Percentiles rank a stretch among this genome's conserved stretches.
Evolutionary conservation across 2,329 filamentous ascomycete species (phyloP).

Genomic region (Podosphaera leucotricha): DNA sequence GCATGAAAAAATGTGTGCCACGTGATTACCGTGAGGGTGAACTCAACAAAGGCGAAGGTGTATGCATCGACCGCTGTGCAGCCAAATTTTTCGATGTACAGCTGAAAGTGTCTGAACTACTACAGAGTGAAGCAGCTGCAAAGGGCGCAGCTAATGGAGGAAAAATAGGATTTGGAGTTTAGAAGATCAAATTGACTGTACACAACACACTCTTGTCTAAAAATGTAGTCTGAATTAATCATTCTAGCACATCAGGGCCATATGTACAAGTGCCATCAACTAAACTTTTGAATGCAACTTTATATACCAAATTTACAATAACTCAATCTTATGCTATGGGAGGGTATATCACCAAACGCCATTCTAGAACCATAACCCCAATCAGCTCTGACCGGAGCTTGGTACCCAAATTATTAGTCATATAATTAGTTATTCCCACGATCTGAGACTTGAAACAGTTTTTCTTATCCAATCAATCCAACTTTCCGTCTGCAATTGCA

Average conservation of each 20-base stretch:
- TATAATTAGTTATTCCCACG: too few species aligned
- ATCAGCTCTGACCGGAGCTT: too few species aligned
- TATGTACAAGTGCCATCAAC: neutral
- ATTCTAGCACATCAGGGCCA: neutral
- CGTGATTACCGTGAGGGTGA: conserved; percentile 83
- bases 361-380: too few species aligned
- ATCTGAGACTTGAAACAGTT: too few species aligned
- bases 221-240: neutral
- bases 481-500: conserved; percentile 13
- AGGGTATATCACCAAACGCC: too few species aligned
- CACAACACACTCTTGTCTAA: neutral
- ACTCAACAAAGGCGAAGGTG: conserved; percentile 95
- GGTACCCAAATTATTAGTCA: too few species aligned
- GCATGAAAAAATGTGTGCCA: conserved; percentile 84
- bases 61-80: conserved; percentile 93
- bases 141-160: conserved; percentile 29
- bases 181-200: neutral
- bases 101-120: conserved; percentile 90
- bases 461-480: conserved; percentile 14
- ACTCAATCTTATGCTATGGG: too few species aligned
- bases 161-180: conserved; percentile 22
- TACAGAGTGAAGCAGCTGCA: conserved; percentile 64
- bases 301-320: too few species aligned
- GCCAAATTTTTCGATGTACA: conserved; percentile 98
- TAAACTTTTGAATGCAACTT: too few species aligned